These are phyloP conservation scores for Rubia tinctorum DNA, from an alignment of 305 asterid genomes.

Conservation along the genomic window DNA sequence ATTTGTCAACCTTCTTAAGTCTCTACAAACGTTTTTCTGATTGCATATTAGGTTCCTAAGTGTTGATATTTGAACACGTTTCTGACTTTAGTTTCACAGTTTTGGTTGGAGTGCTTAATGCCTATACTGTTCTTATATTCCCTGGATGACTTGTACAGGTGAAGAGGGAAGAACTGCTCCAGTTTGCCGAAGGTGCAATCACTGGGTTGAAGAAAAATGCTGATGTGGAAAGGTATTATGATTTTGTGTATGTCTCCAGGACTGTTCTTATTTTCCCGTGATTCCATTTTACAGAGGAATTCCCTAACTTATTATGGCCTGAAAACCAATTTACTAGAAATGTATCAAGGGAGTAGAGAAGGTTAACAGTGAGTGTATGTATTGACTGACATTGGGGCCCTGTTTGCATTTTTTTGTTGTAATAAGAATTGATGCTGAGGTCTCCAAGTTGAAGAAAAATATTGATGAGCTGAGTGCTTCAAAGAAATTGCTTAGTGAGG, in stretches of 20 bases:
- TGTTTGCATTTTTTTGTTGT: constrained; percentile 17
- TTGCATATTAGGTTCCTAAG: background rate
- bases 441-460: constrained; percentile 62
- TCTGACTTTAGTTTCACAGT: background rate
- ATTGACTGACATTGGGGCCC: background rate
- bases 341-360: background rate
- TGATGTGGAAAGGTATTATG: constrained; percentile 65
- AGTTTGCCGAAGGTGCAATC: constrained; percentile 94
- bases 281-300: background rate
- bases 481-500: constrained; percentile 35
- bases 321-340: background rate
- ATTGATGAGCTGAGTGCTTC: constrained; percentile 57
- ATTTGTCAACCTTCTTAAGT: background rate
- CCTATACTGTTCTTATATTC: background rate
- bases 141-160: constrained; percentile 41
- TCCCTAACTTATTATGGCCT: background rate
- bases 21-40: background rate
- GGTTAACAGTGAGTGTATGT: background rate
- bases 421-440: constrained; percentile 82
- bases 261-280: constrained; percentile 7
- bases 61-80: background rate
- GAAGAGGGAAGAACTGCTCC: constrained; percentile 94
- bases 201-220: constrained; percentile 93
- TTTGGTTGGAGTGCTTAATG: background rate
- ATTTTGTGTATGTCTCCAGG: constrained; percentile 19